Base-by-base conservation (phyloP, 1,284 basidiomycete species). In the Phaffia rhodozyma region DNA sequence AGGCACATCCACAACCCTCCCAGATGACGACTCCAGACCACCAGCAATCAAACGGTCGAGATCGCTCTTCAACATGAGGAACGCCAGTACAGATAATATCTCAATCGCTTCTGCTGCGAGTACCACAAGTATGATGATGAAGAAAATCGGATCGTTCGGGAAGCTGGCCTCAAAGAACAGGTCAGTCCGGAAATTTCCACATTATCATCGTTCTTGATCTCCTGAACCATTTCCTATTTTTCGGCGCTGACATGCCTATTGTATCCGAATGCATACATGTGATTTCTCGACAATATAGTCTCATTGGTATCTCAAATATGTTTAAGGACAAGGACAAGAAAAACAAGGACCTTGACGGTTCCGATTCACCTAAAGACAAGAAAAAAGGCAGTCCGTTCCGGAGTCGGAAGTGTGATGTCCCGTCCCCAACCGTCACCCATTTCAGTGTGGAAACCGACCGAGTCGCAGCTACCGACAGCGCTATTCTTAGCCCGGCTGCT, bases 81-180 rank as follows among this genome's bases (percentile, higher is more conserved):
- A 98, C 75, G 86, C 87, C 58, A 91, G 88, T 63, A 96, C 92
- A 54, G 93, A 98, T 75, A 98, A 98, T 75, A 94, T 98, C 68
- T 96, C 91, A 43, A 84, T 98, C 59, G 89, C 87, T 38, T 94
- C 90, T n/a, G 97, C 94, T 53, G 93, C 97, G 70, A 91, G 87
- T 67, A 91, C 89, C 62, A 94, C 93, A 9, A 91, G 88, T 65
- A 88, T 97, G 74, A 96, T 98, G 85, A 94, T 98, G 71, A 85
- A 94, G 70, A 97, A 96, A 78, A 85, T 98, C 60, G 93, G 94
- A 34, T 86, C 86, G 61, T 86, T 97, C 75, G 91, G 91, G 55
- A 91, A 89, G 76, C 80, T 96, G n/a, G 90, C 91, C 6, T 79
- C 91, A 62, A 82, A 91, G 53, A 93, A 93, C 74, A 90, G 73